Evolutionary conservation across 2,329 filamentous ascomycete genomes (phyloP).

Genomic region (Fusarium sp.): DNA sequence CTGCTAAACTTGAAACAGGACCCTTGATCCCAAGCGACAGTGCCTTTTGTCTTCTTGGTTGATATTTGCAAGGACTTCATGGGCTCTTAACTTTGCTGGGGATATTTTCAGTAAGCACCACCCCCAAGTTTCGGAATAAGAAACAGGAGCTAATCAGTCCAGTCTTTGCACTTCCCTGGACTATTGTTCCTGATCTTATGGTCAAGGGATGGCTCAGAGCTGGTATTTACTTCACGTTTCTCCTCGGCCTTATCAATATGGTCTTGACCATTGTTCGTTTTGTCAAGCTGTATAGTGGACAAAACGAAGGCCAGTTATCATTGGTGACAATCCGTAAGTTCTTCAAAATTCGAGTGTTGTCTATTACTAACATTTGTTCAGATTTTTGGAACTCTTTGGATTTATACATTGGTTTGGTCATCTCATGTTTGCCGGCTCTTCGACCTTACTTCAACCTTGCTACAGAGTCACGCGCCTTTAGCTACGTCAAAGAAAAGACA

Average conservation of each 20-base stretch:
- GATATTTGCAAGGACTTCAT: conserved; percentile 2
- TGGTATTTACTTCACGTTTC: conserved; percentile 26
- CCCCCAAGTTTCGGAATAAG: accelerated
- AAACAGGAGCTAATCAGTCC: accelerated
- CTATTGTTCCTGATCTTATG: conserved; percentile 25
- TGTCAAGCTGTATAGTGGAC: conserved; percentile 8
- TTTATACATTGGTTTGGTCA: conserved; percentile 25
- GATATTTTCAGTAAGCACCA: conserved; percentile 18
- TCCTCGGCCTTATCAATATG: conserved; percentile 35
- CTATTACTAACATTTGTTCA: not conserved
- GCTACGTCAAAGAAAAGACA: conserved; percentile 15
- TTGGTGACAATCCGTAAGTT: conserved; percentile 6
- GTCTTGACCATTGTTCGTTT: conserved; percentile 17
- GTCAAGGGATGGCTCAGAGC: conserved; percentile 14
- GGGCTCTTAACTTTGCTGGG: conserved; percentile 32
- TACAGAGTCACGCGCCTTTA: conserved; percentile 28
- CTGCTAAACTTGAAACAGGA: not conserved
- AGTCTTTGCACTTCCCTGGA: conserved; percentile 33
- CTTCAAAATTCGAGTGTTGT: accelerated
- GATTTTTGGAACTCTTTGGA: conserved; percentile 32
- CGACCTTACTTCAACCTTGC: conserved; percentile 37
- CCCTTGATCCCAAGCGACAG: accelerated
- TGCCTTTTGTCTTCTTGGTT: not conserved
- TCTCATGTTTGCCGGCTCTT: conserved; percentile 26
- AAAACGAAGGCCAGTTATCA: conserved; percentile 1